phyloP scores from a whole-genome alignment of 208 protist genomes.

The Leishmania lainsoni region DNA sequence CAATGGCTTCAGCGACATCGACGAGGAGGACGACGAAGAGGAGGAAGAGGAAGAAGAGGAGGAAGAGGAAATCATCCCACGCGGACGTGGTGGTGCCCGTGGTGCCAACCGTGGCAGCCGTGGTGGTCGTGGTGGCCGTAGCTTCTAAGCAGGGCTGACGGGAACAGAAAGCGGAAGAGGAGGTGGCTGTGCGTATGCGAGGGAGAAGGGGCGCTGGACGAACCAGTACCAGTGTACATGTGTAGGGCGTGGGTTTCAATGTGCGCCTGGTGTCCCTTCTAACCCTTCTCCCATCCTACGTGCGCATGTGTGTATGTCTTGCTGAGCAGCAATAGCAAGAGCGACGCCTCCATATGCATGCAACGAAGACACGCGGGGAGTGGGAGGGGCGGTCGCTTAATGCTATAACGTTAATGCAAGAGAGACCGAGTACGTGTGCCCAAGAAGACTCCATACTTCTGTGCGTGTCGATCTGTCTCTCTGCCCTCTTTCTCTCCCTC shows the following conservation, averaged over 20 bases:
- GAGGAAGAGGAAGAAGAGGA: conserved; percentile 66
- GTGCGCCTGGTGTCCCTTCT: background rate
- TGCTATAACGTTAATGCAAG: background rate
- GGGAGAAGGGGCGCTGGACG: background rate
- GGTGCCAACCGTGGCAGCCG: conserved; percentile 24
- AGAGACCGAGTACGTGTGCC: background rate
- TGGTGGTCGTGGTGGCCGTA: conserved; percentile 32
- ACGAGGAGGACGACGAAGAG: conserved; percentile 80
- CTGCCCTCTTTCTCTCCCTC: too few species aligned
- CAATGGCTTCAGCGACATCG: conserved; percentile 69
- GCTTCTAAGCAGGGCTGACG: conserved; percentile 24
- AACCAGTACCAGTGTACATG: background rate
- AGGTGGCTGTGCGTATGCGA: background rate
- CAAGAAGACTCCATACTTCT: background rate
- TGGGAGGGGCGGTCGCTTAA: background rate
- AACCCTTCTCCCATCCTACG: background rate
- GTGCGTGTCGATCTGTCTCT: background rate
- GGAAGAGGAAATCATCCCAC: conserved; percentile 39
- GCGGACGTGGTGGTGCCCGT: conserved; percentile 39
- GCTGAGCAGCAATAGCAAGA: background rate
- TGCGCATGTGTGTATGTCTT: background rate
- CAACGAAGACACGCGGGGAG: background rate
- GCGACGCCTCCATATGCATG: too few species aligned
- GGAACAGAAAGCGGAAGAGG: background rate
- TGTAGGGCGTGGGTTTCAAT: background rate